Conservation (phyloP, 495 filamentous ascomycete species). For the Penicillium taxi region DNA sequence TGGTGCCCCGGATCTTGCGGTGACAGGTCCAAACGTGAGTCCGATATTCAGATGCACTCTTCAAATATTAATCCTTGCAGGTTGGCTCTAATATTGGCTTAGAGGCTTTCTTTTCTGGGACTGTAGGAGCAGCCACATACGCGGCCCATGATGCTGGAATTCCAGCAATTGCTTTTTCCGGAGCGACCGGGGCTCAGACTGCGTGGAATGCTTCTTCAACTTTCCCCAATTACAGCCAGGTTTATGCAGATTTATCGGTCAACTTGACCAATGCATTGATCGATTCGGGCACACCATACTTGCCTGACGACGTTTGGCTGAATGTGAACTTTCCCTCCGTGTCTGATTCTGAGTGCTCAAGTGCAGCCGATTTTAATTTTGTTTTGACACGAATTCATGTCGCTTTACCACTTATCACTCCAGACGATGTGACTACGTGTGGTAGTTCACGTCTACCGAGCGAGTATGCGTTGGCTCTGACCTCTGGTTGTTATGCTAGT, state of each 20-base stretch:
- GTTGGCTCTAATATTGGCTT: constrained; percentile 50
- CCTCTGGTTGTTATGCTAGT: constrained; percentile 49
- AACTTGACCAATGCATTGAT: constrained; percentile 48
- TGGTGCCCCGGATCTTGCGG: constrained; percentile 48
- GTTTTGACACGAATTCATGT: constrained; percentile 52
- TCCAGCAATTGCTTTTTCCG: constrained; percentile 59
- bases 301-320: constrained; percentile 51
- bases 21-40: constrained; percentile 52
- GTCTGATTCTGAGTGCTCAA: constrained; percentile 35
- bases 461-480: constrained; percentile 42
- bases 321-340: constrained; percentile 60
- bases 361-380: constrained; percentile 47
- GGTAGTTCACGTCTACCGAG: constrained; percentile 48
- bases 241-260: constrained; percentile 54
- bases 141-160: constrained; percentile 47
- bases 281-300: constrained; percentile 49
- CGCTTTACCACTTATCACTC: constrained; percentile 41
- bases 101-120: constrained; percentile 49
- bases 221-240: constrained; percentile 40
- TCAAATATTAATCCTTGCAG: neutral
- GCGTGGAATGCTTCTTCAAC: constrained; percentile 40
- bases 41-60: neutral
- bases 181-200: constrained; percentile 39
- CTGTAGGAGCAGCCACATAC: constrained; percentile 52
- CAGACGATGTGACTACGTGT: constrained; percentile 48